These are phyloP conservation scores for Euryodendron excelsum DNA, from an alignment of 148 eudicot genomes.

Conservation along the genomic window DNA sequence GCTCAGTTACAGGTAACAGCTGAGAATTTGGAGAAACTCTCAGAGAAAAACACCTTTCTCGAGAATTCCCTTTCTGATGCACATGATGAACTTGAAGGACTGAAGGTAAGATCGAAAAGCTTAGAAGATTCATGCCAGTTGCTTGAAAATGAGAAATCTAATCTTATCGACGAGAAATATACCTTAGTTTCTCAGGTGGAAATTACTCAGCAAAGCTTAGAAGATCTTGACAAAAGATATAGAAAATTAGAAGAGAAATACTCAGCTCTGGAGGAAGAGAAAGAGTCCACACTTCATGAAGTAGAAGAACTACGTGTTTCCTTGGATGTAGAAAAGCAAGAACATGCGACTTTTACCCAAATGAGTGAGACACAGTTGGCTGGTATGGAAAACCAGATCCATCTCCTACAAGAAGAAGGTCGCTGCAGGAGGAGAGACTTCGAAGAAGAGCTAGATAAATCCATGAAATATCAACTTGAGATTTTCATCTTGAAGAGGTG, in stretches of 20 bases:
- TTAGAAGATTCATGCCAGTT: constrained; percentile 67
- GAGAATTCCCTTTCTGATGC: constrained; percentile 79
- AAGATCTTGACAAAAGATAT: constrained; percentile 53
- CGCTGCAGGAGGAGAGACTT: constrained; percentile 49
- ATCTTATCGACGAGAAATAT: constrained; percentile 52
- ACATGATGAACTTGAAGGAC: constrained; percentile 62
- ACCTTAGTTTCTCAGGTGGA: constrained; percentile 50
- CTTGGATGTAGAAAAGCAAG: constrained; percentile 60
- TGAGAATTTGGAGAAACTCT: constrained; percentile 68
- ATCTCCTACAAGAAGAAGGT: constrained; percentile 45
- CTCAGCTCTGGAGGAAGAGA: constrained; percentile 54
- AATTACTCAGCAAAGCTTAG: constrained; percentile 43
- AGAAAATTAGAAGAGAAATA: constrained; percentile 58
- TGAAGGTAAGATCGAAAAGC: constrained; percentile 61
- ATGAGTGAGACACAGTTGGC: constrained; percentile 40
- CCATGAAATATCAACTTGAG: constrained; percentile 63
- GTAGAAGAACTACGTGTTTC: constrained; percentile 53
- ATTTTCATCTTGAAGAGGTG: constrained; percentile 61
- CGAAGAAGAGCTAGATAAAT: constrained; percentile 65
- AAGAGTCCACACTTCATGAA: constrained; percentile 36
- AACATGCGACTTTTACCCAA: constrained; percentile 43
- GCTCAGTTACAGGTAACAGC: constrained; percentile 60
- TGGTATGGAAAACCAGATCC: constrained; percentile 47
- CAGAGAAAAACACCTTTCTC: constrained; percentile 66
- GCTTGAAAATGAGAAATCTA: constrained; percentile 64